These are phyloP conservation scores for Thalassia testudinum DNA, from an alignment of 116 monocot species.

Conservation along the genomic window DNA sequence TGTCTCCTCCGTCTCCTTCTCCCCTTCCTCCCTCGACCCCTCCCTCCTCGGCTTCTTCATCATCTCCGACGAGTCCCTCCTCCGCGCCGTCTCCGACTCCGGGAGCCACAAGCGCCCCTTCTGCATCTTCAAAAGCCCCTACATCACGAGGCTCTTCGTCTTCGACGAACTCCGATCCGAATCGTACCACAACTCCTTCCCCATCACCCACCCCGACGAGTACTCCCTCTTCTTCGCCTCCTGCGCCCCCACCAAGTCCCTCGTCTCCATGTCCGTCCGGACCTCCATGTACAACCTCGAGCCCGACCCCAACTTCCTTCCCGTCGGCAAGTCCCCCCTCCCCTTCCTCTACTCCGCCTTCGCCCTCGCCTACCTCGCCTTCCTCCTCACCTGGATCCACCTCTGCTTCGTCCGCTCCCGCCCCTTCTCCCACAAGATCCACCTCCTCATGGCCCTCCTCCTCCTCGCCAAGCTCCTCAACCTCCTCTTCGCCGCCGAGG, in stretches of 20 bases:
- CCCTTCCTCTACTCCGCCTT: conserved; percentile 51
- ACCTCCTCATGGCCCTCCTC: conserved; percentile 60
- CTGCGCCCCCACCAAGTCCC: conserved; percentile 39
- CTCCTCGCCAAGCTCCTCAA: conserved; percentile 53
- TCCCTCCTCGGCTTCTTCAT: conserved; percentile 78
- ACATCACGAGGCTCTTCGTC: conserved; percentile 41
- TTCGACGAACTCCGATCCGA: conserved; percentile 33
- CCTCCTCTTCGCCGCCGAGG: conserved; percentile 68
- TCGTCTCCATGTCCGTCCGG: conserved; percentile 57
- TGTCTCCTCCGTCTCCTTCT: conserved; percentile 24
- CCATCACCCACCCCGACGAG: conserved; percentile 64
- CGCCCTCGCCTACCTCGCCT: conserved; percentile 29
- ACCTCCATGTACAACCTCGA: conserved; percentile 73
- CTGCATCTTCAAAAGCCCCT: conserved; percentile 49
- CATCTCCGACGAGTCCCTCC: conserved; percentile 47
- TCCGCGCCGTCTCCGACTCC: conserved; percentile 36
- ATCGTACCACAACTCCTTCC: conserved; percentile 22
- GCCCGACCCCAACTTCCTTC: conserved; percentile 55
- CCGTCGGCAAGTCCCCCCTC: conserved; percentile 54
- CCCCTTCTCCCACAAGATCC: conserved; percentile 48
- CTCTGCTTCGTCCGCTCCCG: conserved; percentile 23
- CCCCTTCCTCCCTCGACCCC: conserved; percentile 26
- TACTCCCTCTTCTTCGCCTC: conserved; percentile 79
- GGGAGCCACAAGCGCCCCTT: neutral
- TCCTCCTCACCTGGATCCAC: conserved; percentile 48